These are phyloP conservation scores for Pseudogymnoascus sp. DNA, from an alignment of 2,329 filamentous ascomycete species.

Conservation along the genomic window DNA sequence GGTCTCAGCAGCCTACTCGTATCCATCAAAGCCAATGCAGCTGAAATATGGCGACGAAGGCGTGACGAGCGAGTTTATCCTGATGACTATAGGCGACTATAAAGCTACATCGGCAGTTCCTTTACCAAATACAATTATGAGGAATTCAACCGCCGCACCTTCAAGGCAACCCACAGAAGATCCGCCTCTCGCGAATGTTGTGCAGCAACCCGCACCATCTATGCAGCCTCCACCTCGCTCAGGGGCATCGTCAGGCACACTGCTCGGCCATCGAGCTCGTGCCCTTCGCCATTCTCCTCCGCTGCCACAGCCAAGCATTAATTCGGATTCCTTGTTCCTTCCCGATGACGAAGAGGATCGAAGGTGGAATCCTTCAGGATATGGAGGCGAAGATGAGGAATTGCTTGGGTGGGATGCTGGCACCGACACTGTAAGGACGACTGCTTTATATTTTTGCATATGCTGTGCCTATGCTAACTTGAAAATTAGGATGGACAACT, in stretches of 20 bases:
- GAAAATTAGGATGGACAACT: conserved; percentile 22
- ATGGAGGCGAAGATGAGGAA: conserved; percentile 57
- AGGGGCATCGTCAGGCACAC: conserved; percentile 17
- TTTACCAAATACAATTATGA: conserved; percentile 20
- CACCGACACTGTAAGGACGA: conserved; percentile 48
- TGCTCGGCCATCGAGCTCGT: conserved; percentile 34
- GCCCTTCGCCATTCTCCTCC: conserved; percentile 43
- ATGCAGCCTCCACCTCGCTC: conserved; percentile 24
- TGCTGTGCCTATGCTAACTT: conserved; percentile 26
- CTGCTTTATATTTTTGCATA: conserved; percentile 1
- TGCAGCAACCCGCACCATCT: conserved; percentile 18
- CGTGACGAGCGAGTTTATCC: conserved; percentile 66
- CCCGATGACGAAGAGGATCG: conserved; percentile 56
- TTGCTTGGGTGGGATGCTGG: conserved; percentile 69
- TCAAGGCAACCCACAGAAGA: conserved; percentile 25
- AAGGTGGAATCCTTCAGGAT: conserved; percentile 64
- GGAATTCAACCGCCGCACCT: conserved; percentile 22
- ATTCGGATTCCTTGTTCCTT: conserved; percentile 65
- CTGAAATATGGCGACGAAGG: conserved; percentile 63
- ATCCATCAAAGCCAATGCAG: conserved; percentile 63
- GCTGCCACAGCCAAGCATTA: conserved; percentile 48
- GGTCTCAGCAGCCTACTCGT: conserved; percentile 62
- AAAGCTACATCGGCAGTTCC: conserved; percentile 24
- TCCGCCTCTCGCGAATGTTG: conserved; percentile 19
- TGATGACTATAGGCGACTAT: conserved; percentile 71